A percentile compares a stretch with the other conserved stretches of the same genome.
These are phyloP conservation scores for Cryphonectria japonica DNA, from an alignment of 2,329 filamentous ascomycete genomes.

Conservation along the genomic window DNA sequence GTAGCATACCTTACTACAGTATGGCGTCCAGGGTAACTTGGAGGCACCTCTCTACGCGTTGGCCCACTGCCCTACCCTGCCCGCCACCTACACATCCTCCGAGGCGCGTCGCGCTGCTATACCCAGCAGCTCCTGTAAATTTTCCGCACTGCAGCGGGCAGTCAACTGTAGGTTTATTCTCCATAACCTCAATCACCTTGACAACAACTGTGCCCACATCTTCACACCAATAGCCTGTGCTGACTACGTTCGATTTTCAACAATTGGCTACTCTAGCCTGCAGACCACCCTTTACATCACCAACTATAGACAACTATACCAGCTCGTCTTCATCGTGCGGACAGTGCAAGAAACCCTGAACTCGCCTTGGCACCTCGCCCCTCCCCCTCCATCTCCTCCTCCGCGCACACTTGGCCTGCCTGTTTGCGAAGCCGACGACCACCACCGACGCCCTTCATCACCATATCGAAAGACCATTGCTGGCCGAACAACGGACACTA, in stretches of 20 bases:
- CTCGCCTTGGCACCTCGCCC: background rate
- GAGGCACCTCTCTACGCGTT: background rate
- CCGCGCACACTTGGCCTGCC: background rate
- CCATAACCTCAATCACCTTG: background rate
- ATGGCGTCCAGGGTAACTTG: background rate
- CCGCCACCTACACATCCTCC: background rate
- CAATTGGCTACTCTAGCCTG: background rate
- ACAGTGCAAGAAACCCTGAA: background rate
- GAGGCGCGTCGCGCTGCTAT: background rate
- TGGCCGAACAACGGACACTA: slow-evolving; percentile 35
- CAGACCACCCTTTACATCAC: background rate
- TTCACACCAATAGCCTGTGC: background rate
- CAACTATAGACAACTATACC: background rate
- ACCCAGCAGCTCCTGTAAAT: background rate
- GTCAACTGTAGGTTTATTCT: background rate
- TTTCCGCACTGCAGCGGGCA: background rate
- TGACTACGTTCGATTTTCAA: background rate
- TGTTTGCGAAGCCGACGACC: background rate
- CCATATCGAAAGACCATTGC: background rate
- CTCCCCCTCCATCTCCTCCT: background rate
- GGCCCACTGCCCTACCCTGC: background rate
- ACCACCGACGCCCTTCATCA: background rate
- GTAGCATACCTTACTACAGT: background rate
- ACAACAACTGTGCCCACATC: background rate
- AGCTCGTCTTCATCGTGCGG: background rate